These are phyloP conservation scores for Chenopodium berlandieri DNA, from an alignment of 148 eudicot genomes.

Conservation along the genomic window DNA sequence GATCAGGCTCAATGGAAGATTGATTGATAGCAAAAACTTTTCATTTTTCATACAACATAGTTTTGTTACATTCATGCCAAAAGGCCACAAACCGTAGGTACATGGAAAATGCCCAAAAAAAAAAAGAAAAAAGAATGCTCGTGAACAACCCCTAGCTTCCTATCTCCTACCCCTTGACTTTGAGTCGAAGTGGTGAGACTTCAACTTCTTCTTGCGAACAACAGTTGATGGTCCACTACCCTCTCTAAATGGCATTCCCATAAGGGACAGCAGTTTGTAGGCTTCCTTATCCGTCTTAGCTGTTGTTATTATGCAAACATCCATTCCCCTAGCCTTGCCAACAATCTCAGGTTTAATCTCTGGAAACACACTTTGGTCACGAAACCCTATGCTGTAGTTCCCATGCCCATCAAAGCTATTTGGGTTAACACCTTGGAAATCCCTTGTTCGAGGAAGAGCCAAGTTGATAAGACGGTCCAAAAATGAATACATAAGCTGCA, in stretches of 20 bases:
- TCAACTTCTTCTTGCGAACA: conserved; percentile 83
- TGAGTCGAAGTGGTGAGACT: conserved; percentile 75
- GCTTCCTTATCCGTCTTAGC: conserved; percentile 94
- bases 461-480: conserved; percentile 87
- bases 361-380: conserved; percentile 87
- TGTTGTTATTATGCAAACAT: conserved; percentile 84
- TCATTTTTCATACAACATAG: neutral
- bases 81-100: neutral
- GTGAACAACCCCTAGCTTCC: neutral
- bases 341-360: conserved; percentile 65
- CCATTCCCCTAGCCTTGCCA: conserved; percentile 94
- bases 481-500: conserved; percentile 85
- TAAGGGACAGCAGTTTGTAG: conserved; percentile 57
- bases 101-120: conserved; percentile 10
- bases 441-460: conserved; percentile 90
- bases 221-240: conserved; percentile 43
- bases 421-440: conserved; percentile 89
- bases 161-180: conserved; percentile 54
- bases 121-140: neutral
- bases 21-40: neutral
- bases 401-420: conserved; percentile 97
- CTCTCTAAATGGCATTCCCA: conserved; percentile 99
- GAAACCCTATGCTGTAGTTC: conserved; percentile 80
- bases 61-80: conserved; percentile 3
- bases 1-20: neutral